Evolutionary conservation across 371 early-diverging fungal genomes (phyloP).

Genomic region (Circinella minor): DNA sequence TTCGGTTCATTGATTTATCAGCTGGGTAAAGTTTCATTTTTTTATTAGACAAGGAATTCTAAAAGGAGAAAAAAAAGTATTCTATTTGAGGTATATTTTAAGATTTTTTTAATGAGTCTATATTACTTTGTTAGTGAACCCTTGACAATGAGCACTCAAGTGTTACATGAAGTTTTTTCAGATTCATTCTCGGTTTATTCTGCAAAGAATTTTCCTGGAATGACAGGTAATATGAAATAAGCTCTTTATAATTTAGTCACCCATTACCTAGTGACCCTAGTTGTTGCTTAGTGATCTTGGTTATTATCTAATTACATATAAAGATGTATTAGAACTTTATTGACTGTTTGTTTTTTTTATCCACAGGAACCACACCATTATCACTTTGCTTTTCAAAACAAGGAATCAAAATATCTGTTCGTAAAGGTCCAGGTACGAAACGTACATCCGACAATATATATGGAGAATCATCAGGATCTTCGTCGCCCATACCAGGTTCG

Average conservation of each 20-base stretch:
- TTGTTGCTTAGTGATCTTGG: too few species aligned
- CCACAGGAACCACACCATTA: conserved; percentile 63
- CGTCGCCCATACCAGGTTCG: background rate
- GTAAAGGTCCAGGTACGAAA: conserved; percentile 27
- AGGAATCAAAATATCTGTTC: conserved; percentile 74
- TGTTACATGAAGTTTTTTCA: conserved; percentile 36
- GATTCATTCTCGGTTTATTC: conserved; percentile 55
- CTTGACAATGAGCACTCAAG: conserved; percentile 34
- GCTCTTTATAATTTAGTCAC: too few species aligned
- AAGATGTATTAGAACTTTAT: too few species aligned
- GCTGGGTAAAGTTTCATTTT: conserved; percentile 25
- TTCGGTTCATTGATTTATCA: conserved; percentile 37
- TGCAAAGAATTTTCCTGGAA: conserved; percentile 68
- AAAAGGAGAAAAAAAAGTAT: too few species aligned
- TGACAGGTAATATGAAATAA: conserved; percentile 55
- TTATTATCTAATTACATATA: too few species aligned
- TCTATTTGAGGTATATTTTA: too few species aligned
- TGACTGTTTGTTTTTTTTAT: too few species aligned
- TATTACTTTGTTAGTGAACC: conserved; percentile 23
- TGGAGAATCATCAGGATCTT: background rate
- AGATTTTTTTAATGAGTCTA: too few species aligned
- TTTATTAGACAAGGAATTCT: too few species aligned
- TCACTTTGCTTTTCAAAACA: conserved; percentile 75
- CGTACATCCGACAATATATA: conserved; percentile 15
- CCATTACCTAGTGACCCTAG: too few species aligned